Base-by-base conservation (phyloP, 768 basidiomycete genomes). In the Mycena capillaripes region DNA sequence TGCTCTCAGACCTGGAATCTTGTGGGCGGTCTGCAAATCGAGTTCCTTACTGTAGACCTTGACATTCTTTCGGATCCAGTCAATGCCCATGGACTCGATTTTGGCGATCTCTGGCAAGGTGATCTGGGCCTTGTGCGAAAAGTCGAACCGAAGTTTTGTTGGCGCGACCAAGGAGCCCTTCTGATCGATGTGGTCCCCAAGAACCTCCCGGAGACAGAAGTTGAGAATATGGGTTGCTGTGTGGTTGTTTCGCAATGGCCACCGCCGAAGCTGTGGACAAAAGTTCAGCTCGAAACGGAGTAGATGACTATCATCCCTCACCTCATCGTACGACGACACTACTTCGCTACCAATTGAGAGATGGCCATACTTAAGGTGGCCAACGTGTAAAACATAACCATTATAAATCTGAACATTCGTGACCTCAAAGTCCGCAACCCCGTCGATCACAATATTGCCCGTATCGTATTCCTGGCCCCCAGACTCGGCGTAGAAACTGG, bases 201-300 rank as follows among this genome's bases (percentile, higher is more conserved):
- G 91, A 14, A 96, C 90, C 79, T 99, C 98, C 40, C 98, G 94
- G 4, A 99, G 89, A 63, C 86, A 90, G 78, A 88, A 99, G 86
- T 99, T 99, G 76, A 99, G 93, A 76, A 99, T 98, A 80, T 99
- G 98, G 0, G 98, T 99, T 25, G 93, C 98, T 30, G 98, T 99
- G 84, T 99, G 98, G 79, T 99, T 99, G 83, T 96, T 99, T 63
- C 97, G 92, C 59, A 99, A 84, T 0, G 97, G 97, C 94, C 96
- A 97, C 59, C 98, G 90, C 42, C 98, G 95, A 40, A 95, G 89
- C 94, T 96, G 38, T 38, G 70, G 10, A 14, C 36, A 50, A 55
- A 32, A 56, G 42, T 34, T 76, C 46, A 64, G 10, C 5, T 32
- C 21, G 21, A 61, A 3, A 53, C n/a, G 27, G 10, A 14, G 40